Evolutionary conservation across 441 rosid genomes (phyloP), one percentile per base, ranked within the genome.

Genomic region (Arabidopsis lyrata): DNA sequence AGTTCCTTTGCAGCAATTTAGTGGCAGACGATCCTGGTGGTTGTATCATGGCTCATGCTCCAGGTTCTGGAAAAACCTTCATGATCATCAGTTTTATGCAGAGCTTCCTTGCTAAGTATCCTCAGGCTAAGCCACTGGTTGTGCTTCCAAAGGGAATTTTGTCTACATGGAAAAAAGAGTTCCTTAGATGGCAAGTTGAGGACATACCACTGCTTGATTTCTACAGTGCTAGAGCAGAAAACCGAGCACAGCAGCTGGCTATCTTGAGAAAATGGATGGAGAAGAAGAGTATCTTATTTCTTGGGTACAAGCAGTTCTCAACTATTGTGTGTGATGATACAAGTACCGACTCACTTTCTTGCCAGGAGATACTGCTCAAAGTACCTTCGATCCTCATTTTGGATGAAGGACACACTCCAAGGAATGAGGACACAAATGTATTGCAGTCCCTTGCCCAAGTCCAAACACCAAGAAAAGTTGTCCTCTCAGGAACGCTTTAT

Each of bases 361-460:
- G 97, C 69, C 93, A 86, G 68, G 87, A 93, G 76, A 87, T 91
- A 57, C 70, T 93, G 80, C 85, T 91, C n/a, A 84, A 81, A 78
- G 79, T 31, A 59, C 97, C 97, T 3, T 73, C 91, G 8, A 83
- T 93, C 73, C 86, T 93, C 36, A 90, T 93, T 75, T 70, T 93
- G 76, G 97, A 93, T 71, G 98, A 93, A 83, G 97, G 97, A 45
- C 99, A 92, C 83, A 92, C 97, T 29, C 93, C 97, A 8, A 87
- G 97, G 85, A 92, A 92, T 57, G 97, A 94, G 44, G 70, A 83
- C 14, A 94, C 95, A 1, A 86, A 92, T 81, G 83, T 87, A 8
- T n/a, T 87, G 61, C 97, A 90, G 63, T 87, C 99, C 53, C 88
- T 94, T 53, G 87, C 91, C 39, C 85, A 80, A 76, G 90, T 94